These are phyloP conservation scores for Ruellia speciosa DNA, from an alignment of 305 asterid genomes.

Conservation along the genomic window DNA sequence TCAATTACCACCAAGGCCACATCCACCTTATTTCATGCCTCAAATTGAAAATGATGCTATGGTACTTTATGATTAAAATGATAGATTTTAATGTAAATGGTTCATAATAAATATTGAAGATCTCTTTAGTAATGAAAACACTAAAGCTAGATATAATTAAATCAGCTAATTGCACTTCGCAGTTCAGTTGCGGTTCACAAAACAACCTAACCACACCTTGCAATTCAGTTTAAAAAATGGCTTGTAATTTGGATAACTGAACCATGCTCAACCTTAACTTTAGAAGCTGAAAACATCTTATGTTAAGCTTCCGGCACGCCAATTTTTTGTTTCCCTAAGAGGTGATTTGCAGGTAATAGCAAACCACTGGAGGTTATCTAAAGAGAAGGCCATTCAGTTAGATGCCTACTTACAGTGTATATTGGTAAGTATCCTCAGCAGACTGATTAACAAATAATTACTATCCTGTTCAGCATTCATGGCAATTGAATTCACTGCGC, in stretches of 20 bases:
- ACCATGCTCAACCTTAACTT: too few relatives aligned
- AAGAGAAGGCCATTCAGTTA: neutral
- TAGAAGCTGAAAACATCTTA: neutral
- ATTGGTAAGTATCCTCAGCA: conserved; percentile 83
- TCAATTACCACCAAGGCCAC: too few relatives aligned
- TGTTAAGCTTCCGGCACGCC: neutral
- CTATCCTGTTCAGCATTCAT: conserved; percentile 53
- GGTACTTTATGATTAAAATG: too few relatives aligned
- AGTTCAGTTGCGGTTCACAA: too few relatives aligned
- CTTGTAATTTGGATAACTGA: too few relatives aligned
- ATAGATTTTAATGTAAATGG: too few relatives aligned
- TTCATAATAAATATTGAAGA: too few relatives aligned
- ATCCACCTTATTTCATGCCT: too few relatives aligned
- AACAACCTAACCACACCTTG: too few relatives aligned
- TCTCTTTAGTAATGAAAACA: too few relatives aligned
- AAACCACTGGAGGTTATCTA: conserved; percentile 1
- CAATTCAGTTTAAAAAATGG: too few relatives aligned
- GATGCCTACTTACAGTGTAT: conserved; percentile 54
- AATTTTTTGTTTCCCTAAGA: conserved; percentile 4
- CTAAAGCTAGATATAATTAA: neutral
- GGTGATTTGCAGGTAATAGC: conserved; percentile 7
- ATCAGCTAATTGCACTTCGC: conserved; percentile 1
- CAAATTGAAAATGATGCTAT: too few relatives aligned
- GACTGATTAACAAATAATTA: conserved; percentile 63
- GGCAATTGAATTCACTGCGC: conserved; percentile 33